Evolutionary conservation across 106 monocot genomes (phyloP).

Genomic region (Vanilla planifolia): DNA sequence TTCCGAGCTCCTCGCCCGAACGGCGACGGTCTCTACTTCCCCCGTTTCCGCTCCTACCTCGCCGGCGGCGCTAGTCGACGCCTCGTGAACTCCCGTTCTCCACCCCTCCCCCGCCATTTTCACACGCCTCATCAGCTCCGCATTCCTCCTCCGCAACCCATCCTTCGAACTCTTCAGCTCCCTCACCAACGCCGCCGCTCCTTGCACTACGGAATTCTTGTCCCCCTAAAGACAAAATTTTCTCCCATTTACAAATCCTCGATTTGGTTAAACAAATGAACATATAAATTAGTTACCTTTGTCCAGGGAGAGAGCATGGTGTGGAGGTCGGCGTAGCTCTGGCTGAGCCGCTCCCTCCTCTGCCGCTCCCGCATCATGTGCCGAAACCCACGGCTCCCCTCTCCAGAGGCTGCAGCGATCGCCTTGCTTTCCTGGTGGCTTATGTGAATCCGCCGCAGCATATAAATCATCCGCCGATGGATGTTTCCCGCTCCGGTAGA

Average conservation of each 20-base stretch:
- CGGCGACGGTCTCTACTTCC: no score
- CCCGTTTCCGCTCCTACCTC: no score
- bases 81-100: no score
- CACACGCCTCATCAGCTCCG: conserved; percentile 20
- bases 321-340: conserved; percentile 77
- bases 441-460: conserved; percentile 12
- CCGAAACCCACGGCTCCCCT: conserved; percentile 50
- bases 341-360: conserved; percentile 79
- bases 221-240: conserved; percentile 28
- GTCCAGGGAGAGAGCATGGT: conserved; percentile 34
- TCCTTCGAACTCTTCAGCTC: conserved; percentile 42
- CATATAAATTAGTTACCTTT: conserved; percentile 32
- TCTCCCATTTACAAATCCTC: no score
- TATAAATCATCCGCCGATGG: conserved; percentile 25
- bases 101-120: no score
- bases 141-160: conserved; percentile 27
- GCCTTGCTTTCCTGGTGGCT: not conserved
- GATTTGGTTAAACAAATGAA: no score
- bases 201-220: conserved; percentile 73
- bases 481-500: conserved; percentile 21
- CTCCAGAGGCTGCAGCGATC: not conserved
- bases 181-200: conserved; percentile 34
- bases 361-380: conserved; percentile 92
- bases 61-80: no score
- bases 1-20: no score